Conservation (phyloP, 352 stramenopile genomes). For the Aphanomyces stellatus region DNA sequence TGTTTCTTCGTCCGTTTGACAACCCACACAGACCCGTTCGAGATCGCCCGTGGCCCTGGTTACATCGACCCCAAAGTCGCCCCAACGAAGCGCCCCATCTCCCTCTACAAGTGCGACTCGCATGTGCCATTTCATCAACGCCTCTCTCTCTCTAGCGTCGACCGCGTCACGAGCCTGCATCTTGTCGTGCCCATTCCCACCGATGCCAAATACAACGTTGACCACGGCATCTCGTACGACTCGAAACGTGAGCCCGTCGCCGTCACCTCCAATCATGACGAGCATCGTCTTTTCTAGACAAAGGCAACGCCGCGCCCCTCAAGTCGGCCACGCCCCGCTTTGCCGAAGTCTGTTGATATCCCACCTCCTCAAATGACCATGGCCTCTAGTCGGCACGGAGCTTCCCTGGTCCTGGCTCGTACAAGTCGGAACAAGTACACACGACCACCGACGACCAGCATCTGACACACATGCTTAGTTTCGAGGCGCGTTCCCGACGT, state of each 20-base stretch:
- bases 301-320: constrained; percentile 4
- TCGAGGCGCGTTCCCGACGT: constrained; percentile 11
- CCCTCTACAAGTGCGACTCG: constrained; percentile 12
- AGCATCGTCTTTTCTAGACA: background rate
- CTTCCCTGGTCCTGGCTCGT: background rate
- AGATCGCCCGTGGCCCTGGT: constrained; percentile 10
- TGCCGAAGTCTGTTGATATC: background rate
- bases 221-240: constrained; percentile 18
- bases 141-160: constrained; percentile 5
- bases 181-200: constrained; percentile 2
- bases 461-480: background rate
- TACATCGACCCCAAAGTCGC: background rate
- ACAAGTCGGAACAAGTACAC: background rate
- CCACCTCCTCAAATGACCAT: background rate
- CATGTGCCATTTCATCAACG: background rate
- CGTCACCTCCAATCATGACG: background rate
- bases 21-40: background rate
- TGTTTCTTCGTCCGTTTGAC: background rate
- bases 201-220: constrained; percentile 12
- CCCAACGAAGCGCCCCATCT: constrained; percentile 2
- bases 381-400: background rate
- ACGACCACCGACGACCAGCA: too few species aligned
- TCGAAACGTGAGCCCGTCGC: background rate
- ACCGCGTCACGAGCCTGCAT: background rate
- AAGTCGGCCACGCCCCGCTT: constrained; percentile 16